These are phyloP conservation scores for Skeletonema grethae DNA, from an alignment of 108 stramenopile genomes.

Conservation along the genomic window DNA sequence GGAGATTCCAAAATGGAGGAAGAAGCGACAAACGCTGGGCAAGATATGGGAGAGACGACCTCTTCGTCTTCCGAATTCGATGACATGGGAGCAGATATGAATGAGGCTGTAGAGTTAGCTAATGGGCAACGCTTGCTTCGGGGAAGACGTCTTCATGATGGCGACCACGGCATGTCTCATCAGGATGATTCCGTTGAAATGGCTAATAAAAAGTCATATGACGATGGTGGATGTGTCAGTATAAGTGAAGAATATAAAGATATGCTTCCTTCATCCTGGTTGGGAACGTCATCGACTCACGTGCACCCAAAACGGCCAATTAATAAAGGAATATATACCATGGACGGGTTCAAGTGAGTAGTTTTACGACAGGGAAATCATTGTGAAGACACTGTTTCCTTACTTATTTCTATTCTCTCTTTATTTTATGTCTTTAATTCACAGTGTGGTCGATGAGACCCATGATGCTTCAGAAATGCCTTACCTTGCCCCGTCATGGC, in stretches of 20 bases:
- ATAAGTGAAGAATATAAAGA: neutral
- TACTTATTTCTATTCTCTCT: neutral
- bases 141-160: neutral
- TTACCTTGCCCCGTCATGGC: slow-evolving; percentile 8
- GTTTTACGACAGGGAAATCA: neutral
- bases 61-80: neutral
- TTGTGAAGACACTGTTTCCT: neutral
- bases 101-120: neutral
- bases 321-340: neutral
- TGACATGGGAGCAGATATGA: neutral
- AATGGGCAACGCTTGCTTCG: neutral
- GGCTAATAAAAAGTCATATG: neutral
- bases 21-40: neutral
- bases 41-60: neutral
- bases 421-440: neutral
- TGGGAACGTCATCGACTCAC: neutral
- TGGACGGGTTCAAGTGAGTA: neutral
- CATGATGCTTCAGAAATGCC: slow-evolving; percentile 7
- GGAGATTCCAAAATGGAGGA: neutral
- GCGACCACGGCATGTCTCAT: neutral
- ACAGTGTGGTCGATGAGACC: slow-evolving; percentile 9
- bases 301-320: neutral
- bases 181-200: neutral
- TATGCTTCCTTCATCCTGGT: slow-evolving; percentile 1
- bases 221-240: neutral